Base-by-base conservation (phyloP, 2,329 filamentous ascomycete species). In the Diplodia seriata region DNA sequence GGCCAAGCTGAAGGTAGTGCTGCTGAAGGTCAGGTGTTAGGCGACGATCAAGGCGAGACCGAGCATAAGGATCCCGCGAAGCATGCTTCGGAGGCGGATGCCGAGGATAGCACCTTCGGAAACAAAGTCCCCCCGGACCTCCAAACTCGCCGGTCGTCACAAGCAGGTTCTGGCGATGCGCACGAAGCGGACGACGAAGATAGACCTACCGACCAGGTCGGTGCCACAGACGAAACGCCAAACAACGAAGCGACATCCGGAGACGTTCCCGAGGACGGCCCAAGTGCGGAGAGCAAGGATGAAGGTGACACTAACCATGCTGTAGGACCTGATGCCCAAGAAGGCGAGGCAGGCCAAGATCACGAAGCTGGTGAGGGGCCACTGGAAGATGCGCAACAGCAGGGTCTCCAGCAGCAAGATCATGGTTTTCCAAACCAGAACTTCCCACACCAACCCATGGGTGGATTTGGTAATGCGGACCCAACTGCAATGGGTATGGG, bases 341-440 rank as follows among this genome's bases (percentile, higher is more conserved):
- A 50, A 36, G 77, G 78, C 38, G 76, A 79, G 66, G 76, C 76
- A 12, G 72, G 77, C 33, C 75, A 49, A 40, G 12, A 40, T 47
- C 53, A 36, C 18, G 66, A 29, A 8, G 1, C 49, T 14, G 55
- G 6, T 50, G 56, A 68, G 33, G 23, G 7, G 11, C 1, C 66
- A 8, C 38, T 14, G 14, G 66, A 55, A 54, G 38, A 20, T 4
- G 23, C 36, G 6, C 66, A 62, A 8, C 36, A 63, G 6, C 49
- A 55, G 18, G 63, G 38, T 12, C 12, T 29, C 6, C 68, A 63
- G n/a, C 66, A 68, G 55, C 36, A 36, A 5, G 26, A 20, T 9
- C 29, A 61, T 12, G 65, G 55, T 2, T 63, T 68, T 14, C 57
- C 36, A 36, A 51, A 49, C 8, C 38, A 55, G 38, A 55, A 47